phyloP scores from a whole-genome alignment of 2,329 filamentous ascomycete genomes.

The Claviceps capensis region DNA sequence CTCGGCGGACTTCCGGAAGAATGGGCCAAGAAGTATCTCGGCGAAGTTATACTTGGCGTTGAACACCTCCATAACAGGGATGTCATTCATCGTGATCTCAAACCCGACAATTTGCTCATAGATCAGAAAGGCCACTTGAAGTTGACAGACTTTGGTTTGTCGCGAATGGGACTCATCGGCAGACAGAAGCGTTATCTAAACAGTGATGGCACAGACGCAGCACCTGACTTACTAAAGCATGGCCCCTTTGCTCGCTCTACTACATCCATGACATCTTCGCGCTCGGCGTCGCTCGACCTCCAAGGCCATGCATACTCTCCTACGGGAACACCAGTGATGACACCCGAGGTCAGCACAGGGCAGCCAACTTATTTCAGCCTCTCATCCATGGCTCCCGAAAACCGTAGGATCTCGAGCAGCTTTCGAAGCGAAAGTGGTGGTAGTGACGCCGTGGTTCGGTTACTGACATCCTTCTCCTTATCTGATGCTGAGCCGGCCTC shows the following conservation, averaged over 20 bases:
- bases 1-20: slow-evolving; percentile 86
- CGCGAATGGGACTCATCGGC: slow-evolving; percentile 91
- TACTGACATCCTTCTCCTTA: slow-evolving; percentile 69
- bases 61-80: slow-evolving; percentile 89
- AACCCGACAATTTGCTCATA: slow-evolving; percentile 93
- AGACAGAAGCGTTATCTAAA: slow-evolving; percentile 89
- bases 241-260: slow-evolving; percentile 72
- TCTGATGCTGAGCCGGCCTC: slow-evolving; percentile 40
- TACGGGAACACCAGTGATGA: slow-evolving; percentile 72
- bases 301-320: slow-evolving; percentile 63
- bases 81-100: slow-evolving; percentile 92
- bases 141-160: slow-evolving; percentile 92
- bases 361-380: slow-evolving; percentile 93
- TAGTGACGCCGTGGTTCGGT: slow-evolving; percentile 69
- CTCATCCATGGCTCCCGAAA: slow-evolving; percentile 38
- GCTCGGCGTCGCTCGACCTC: slow-evolving; percentile 86
- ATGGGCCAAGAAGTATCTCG: slow-evolving; percentile 96
- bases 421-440: slow-evolving; percentile 86
- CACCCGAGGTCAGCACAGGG: slow-evolving; percentile 52
- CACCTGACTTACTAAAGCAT: slow-evolving; percentile 82
- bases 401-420: slow-evolving; percentile 54
- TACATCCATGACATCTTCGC: slow-evolving; percentile 74
- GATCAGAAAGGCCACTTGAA: slow-evolving; percentile 95
- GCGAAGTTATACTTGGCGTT: slow-evolving; percentile 90
- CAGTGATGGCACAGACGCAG: slow-evolving; percentile 62